Percentiles rank a stretch among this genome's conserved stretches.
Evolutionary conservation across 495 filamentous ascomycete species (phyloP).

Genomic region (Xylaria venustula): DNA sequence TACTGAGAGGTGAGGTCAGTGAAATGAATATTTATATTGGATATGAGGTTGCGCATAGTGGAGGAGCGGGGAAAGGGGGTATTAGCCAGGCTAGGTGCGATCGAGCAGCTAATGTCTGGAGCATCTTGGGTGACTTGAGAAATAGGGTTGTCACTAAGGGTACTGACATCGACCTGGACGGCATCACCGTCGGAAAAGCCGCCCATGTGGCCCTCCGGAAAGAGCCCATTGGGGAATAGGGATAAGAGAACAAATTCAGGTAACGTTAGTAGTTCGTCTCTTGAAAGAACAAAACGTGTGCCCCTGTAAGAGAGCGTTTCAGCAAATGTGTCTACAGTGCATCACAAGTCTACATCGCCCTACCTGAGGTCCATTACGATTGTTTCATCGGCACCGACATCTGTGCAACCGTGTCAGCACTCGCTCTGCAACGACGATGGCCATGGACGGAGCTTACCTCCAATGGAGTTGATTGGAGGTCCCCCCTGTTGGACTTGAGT

Average conservation of each 20-base stretch:
- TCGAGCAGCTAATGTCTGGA: slow-evolving; percentile 13
- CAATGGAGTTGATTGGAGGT: slow-evolving; percentile 81
- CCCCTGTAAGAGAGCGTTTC: slow-evolving; percentile 57
- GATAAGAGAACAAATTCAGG: slow-evolving; percentile 98
- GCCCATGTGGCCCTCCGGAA: slow-evolving; percentile 95
- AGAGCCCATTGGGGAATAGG: slow-evolving; percentile 95
- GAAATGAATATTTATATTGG: slow-evolving; percentile 51
- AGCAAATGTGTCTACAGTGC: slow-evolving; percentile 23
- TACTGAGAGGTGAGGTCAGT: slow-evolving; percentile 73
- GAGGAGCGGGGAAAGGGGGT: slow-evolving; percentile 20
- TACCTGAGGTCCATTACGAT: slow-evolving; percentile 94
- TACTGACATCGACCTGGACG: slow-evolving; percentile 93
- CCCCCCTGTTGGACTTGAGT: slow-evolving; percentile 96
- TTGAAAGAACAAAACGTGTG: slow-evolving; percentile 85
- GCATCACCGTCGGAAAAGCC: slow-evolving; percentile 87
- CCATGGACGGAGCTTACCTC: slow-evolving; percentile 56
- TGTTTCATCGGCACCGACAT: slow-evolving; percentile 89
- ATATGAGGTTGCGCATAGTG: slow-evolving; percentile 37
- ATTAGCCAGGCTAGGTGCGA: slow-evolving; percentile 25
- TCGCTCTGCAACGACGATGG: not conserved
- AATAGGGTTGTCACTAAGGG: slow-evolving; percentile 21
- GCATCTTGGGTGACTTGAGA: slow-evolving; percentile 19
- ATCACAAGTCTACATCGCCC: slow-evolving; percentile 13
- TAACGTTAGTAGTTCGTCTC: slow-evolving; percentile 91
- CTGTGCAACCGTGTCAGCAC: slow-evolving; percentile 39